Evolutionary conservation across 768 basidiomycete species (phyloP).

Genomic region (Brasilioporus rufonigricans): DNA sequence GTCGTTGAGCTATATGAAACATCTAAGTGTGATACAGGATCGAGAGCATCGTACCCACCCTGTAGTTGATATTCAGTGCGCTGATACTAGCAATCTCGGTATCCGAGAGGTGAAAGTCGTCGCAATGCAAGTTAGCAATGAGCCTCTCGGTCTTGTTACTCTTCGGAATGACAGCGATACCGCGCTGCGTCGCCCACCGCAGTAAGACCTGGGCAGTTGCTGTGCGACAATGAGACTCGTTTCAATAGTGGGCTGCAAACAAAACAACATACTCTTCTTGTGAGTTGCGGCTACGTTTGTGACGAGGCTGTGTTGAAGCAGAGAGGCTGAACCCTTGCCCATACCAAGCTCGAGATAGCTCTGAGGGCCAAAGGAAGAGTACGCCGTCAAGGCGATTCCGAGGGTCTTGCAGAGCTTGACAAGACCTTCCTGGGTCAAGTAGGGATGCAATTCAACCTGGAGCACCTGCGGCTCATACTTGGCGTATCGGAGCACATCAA

Average conservation of each 20-base stretch:
- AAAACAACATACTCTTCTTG: slow-evolving; percentile 45
- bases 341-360: slow-evolving; percentile 65
- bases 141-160: slow-evolving; percentile 44
- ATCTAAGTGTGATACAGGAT: slow-evolving; percentile 2
- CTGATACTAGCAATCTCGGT: slow-evolving; percentile 58
- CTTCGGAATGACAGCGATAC: slow-evolving; percentile 77
- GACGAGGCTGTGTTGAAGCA: slow-evolving; percentile 52
- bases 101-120: slow-evolving; percentile 49
- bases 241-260: background rate
- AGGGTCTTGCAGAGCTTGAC: slow-evolving; percentile 42
- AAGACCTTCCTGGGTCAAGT: slow-evolving; percentile 48
- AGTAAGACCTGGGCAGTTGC: slow-evolving; percentile 66
- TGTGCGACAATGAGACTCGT: slow-evolving; percentile 7
- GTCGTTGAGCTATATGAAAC: slow-evolving; percentile 55
- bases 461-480: slow-evolving; percentile 56
- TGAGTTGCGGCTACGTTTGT: slow-evolving; percentile 45
- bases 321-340: slow-evolving; percentile 47
- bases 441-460: slow-evolving; percentile 62
- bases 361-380: slow-evolving; percentile 54
- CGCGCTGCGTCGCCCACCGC: slow-evolving; percentile 76
- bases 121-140: slow-evolving; percentile 45
- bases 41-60: slow-evolving; percentile 43
- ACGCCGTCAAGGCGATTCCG: slow-evolving; percentile 52
- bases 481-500: slow-evolving; percentile 79
- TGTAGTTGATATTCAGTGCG: slow-evolving; percentile 57